Percentiles rank a stretch among this genome's conserved stretches.
Conservation (phyloP, 1,284 basidiomycete genomes). For the Malassezia nana region DNA sequence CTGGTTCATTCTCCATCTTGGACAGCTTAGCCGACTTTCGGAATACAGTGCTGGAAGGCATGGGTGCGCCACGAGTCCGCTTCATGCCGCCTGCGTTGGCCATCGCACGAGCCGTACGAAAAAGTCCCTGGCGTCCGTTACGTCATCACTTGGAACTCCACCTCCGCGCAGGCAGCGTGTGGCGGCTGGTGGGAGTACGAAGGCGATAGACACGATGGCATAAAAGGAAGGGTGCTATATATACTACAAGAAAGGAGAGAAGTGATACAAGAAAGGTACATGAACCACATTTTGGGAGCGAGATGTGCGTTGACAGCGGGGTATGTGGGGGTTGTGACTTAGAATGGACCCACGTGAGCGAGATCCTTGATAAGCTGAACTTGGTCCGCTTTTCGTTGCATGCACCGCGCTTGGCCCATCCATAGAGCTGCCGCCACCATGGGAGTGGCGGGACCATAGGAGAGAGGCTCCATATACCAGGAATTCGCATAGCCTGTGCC, state of each 20-base stretch:
- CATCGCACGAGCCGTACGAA: conserved; percentile 7
- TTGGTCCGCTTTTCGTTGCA: background rate
- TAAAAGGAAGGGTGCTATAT: background rate
- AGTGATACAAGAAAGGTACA: too few relatives aligned
- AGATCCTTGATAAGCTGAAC: conserved; percentile 12
- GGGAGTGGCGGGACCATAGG: background rate
- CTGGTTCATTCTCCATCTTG: background rate
- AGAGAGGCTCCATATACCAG: background rate
- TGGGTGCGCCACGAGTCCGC: background rate
- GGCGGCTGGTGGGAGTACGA: background rate
- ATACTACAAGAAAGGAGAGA: background rate
- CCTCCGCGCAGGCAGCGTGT: background rate
- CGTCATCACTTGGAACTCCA: background rate
- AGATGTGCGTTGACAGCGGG: too few relatives aligned
- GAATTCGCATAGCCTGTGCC: background rate
- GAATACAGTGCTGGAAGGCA: conserved; percentile 1
- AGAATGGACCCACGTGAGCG: conserved; percentile 11
- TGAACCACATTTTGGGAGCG: too few relatives aligned
- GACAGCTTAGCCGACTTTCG: conserved; percentile 9
- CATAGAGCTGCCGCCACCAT: background rate
- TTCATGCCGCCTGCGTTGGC: conserved; percentile 1
- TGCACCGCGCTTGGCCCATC: background rate
- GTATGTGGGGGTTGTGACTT: background rate
- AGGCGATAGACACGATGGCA: background rate
- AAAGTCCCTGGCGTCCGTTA: background rate